Base-by-base conservation (phyloP, 108 stramenopile species). In the Craspedostauros australis region DNA sequence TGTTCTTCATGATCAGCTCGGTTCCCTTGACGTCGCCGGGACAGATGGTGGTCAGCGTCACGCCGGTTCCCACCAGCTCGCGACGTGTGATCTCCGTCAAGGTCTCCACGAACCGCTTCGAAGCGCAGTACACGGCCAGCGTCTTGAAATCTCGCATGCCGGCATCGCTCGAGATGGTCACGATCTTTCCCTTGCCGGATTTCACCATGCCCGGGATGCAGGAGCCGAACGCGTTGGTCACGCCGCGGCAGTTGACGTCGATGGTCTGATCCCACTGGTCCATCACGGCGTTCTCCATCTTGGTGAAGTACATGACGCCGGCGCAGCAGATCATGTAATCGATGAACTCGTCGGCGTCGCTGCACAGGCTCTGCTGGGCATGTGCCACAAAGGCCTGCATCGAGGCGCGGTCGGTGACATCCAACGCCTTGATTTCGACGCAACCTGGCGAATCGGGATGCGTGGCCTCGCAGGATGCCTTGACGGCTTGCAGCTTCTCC, bases 271-370 rank as follows among this genome's bases (percentile, higher is more conserved):
- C 76, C 88, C 88, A 90, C 40, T 86, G 77, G 47, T 90, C 88
- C 79, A 76, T 68, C 33, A 72, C 42, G 8, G 48, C 57, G 53
- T 84, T 79, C 59, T 84, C 62, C 81, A 90, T 84, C 49, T 60
- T 41, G 0, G 84, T 86, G 50, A 76, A 84, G 58, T 84, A 83
- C 88, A 90, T 90, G 47, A 90, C 88, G 8, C 88, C 88, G 19
- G 88, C 77, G 45, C 66, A 68, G 62, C 72, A 75, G 27, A 80
- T 53, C 20, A 87, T 47, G 14, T 77, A 63, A 25, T 72, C 67
- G 16, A 81, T 52, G 16, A 73, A 56, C 15, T 16, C 14, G 23
- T 21, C 18, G 7, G 28, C 25, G 9, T 15, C 46, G 18, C 36
- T 55, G 1, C 57, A 56, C 6, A 59, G 54, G 12, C 54, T 28